Percentiles rank a stretch among this genome's conserved stretches.
Conservation (phyloP, 352 stramenopile species). For the Phytophthora aleatoria region DNA sequence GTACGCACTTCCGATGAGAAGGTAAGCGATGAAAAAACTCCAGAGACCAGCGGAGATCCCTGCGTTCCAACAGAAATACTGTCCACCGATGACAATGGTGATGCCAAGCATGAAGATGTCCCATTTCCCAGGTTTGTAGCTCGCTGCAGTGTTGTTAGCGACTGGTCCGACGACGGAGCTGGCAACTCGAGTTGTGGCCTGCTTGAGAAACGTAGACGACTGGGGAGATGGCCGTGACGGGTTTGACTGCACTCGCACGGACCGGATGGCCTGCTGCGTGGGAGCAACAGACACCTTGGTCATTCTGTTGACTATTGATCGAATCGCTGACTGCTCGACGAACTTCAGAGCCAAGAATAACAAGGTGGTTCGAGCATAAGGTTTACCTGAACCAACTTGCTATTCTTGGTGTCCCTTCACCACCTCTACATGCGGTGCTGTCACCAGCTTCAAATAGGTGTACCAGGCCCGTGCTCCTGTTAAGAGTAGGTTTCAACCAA, state of each 20-base stretch:
- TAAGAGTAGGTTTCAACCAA: too few species aligned
- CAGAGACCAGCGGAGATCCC: constrained; percentile 46
- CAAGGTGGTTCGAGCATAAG: not conserved
- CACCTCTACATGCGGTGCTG: not conserved
- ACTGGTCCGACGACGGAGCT: not conserved
- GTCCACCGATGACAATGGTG: constrained; percentile 56
- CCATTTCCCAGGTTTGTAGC: constrained; percentile 36
- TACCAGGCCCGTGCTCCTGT: too few species aligned
- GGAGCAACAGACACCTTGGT: constrained; percentile 13
- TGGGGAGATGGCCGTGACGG: not conserved
- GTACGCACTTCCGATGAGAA: constrained; percentile 46
- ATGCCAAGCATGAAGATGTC: constrained; percentile 57
- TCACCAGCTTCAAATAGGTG: not conserved
- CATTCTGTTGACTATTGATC: constrained; percentile 1
- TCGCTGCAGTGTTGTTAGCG: not conserved
- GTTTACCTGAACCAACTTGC: too few species aligned
- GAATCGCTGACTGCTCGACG: not conserved
- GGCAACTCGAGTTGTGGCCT: not conserved
- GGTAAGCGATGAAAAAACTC: constrained; percentile 44
- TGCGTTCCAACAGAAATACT: constrained; percentile 60
- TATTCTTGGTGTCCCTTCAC: not conserved
- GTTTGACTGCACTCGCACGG: not conserved
- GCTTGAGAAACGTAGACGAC: constrained; percentile 6
- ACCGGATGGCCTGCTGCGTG: constrained; percentile 15
- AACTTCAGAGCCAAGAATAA: not conserved